These are phyloP conservation scores for Oenanthe sinensis DNA, from an alignment of 129 eudicot species.

Conservation along the genomic window DNA sequence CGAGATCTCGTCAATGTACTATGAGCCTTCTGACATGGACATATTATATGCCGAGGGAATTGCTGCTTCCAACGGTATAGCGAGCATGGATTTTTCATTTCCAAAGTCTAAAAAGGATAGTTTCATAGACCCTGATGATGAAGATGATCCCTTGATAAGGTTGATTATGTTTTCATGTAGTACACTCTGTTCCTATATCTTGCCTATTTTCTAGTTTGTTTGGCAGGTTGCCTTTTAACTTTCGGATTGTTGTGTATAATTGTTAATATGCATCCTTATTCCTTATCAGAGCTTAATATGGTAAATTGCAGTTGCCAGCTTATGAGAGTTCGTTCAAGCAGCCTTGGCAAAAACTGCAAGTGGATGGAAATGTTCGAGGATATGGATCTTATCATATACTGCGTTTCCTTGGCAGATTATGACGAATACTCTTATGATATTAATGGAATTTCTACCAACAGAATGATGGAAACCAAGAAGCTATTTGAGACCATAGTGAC, in stretches of 20 bases:
- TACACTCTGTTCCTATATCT: background rate
- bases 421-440: slow-evolving; percentile 28
- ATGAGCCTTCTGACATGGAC: slow-evolving; percentile 85
- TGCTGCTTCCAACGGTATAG: slow-evolving; percentile 55
- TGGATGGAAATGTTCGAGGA: slow-evolving; percentile 80
- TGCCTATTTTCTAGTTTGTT: background rate
- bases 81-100: slow-evolving; percentile 60
- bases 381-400: slow-evolving; percentile 44
- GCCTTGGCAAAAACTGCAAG: slow-evolving; percentile 71
- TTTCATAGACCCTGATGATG: slow-evolving; percentile 33
- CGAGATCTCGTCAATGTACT: slow-evolving; percentile 55
- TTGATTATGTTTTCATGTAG: slow-evolving; percentile 9
- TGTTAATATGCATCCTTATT: background rate
- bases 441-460: slow-evolving; percentile 40
- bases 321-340: slow-evolving; percentile 42
- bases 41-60: slow-evolving; percentile 83
- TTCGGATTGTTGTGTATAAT: background rate
- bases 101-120: slow-evolving; percentile 27
- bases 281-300: background rate
- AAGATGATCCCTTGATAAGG: slow-evolving; percentile 33
- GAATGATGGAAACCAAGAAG: slow-evolving; percentile 38
- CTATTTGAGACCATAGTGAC: slow-evolving; percentile 44
- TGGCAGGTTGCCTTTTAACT: background rate
- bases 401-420: slow-evolving; percentile 53
- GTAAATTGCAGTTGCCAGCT: slow-evolving; percentile 48